Evolutionary conservation across 2,329 filamentous ascomycete species (phyloP).

Genomic region (Claviceps capensis): DNA sequence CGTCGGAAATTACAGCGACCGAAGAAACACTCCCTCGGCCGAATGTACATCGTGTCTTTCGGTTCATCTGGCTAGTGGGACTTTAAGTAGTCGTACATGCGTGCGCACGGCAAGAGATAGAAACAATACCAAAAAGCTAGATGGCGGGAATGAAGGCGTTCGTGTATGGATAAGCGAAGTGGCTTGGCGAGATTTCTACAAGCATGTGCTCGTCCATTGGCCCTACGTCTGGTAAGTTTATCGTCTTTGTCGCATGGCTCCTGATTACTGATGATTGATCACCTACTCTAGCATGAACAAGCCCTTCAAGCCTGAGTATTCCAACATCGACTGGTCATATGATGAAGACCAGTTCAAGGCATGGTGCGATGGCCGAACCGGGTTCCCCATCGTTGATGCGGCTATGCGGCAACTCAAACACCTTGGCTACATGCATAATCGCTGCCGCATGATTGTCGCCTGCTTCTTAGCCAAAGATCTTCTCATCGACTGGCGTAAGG

Average conservation of each 20-base stretch:
- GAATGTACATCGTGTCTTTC: slow-evolving; percentile 55
- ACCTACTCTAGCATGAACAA: slow-evolving; percentile 36
- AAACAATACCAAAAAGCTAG: slow-evolving; percentile 51
- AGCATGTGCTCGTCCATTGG: slow-evolving; percentile 73
- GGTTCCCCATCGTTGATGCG: slow-evolving; percentile 74
- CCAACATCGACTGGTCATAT: slow-evolving; percentile 73
- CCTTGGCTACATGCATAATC: slow-evolving; percentile 71
- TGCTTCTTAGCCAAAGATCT: slow-evolving; percentile 73
- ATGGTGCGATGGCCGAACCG: slow-evolving; percentile 64
- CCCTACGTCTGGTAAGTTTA: slow-evolving; percentile 57
- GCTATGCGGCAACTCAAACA: slow-evolving; percentile 66
- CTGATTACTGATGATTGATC: neutral
- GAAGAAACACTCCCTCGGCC: slow-evolving; percentile 51
- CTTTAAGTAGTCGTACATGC: slow-evolving; percentile 53
- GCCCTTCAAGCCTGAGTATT: slow-evolving; percentile 66
- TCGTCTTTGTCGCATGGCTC: neutral
- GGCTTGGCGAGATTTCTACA: slow-evolving; percentile 82
- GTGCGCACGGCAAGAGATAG: slow-evolving; percentile 47
- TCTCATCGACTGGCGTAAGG: slow-evolving; percentile 70
- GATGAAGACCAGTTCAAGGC: slow-evolving; percentile 51
- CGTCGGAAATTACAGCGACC: slow-evolving; percentile 46
- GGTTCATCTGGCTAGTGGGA: slow-evolving; percentile 58
- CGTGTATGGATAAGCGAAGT: slow-evolving; percentile 68
- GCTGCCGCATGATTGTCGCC: slow-evolving; percentile 70
- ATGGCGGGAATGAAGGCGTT: slow-evolving; percentile 52